Percentiles rank a stretch among this genome's conserved stretches.
These are phyloP conservation scores for Zygosaccharomyces bailii DNA, from an alignment of 805 yeast genomes.

Conservation along the genomic window DNA sequence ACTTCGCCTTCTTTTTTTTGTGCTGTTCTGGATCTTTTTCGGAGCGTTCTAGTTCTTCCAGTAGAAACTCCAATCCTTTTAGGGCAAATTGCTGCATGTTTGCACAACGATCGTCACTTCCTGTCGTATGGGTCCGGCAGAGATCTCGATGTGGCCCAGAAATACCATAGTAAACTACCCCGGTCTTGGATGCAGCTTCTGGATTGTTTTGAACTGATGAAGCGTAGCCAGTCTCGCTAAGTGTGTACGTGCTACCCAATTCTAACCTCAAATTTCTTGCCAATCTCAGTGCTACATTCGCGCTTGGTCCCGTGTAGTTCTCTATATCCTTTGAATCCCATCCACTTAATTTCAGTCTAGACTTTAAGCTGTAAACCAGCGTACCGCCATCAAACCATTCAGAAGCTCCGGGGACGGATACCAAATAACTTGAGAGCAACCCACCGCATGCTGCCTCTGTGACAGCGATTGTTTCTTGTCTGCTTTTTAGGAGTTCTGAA, in stretches of 20 bases:
- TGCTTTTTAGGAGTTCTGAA: constrained; percentile 49
- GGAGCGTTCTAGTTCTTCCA: constrained; percentile 43
- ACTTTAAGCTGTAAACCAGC: constrained; percentile 70
- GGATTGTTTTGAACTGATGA: constrained; percentile 43
- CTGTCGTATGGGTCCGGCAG: constrained; percentile 46
- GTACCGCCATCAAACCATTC: constrained; percentile 81
- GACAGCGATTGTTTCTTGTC: constrained; percentile 67
- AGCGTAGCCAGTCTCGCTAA: constrained; percentile 86
- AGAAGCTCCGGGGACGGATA: constrained; percentile 83
- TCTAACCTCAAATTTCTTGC: constrained; percentile 79
- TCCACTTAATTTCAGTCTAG: constrained; percentile 70
- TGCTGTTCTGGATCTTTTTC: constrained; percentile 6
- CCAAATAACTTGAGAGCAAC: constrained; percentile 70
- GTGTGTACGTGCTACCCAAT: constrained; percentile 75
- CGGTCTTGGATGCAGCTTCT: constrained; percentile 35
- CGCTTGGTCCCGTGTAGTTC: constrained; percentile 78
- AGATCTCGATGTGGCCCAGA: constrained; percentile 60
- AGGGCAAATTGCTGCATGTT: constrained; percentile 79
- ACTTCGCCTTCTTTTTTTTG: constrained; percentile 9
- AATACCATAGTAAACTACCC: constrained; percentile 69
- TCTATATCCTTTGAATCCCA: constrained; percentile 71
- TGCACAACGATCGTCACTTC: constrained; percentile 47
- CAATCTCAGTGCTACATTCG: constrained; percentile 65
- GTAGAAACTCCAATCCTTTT: constrained; percentile 57
- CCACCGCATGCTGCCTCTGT: constrained; percentile 94